These are phyloP conservation scores for Acarospora socialis DNA, from an alignment of 2,329 filamentous ascomycete species.

Conservation along the genomic window DNA sequence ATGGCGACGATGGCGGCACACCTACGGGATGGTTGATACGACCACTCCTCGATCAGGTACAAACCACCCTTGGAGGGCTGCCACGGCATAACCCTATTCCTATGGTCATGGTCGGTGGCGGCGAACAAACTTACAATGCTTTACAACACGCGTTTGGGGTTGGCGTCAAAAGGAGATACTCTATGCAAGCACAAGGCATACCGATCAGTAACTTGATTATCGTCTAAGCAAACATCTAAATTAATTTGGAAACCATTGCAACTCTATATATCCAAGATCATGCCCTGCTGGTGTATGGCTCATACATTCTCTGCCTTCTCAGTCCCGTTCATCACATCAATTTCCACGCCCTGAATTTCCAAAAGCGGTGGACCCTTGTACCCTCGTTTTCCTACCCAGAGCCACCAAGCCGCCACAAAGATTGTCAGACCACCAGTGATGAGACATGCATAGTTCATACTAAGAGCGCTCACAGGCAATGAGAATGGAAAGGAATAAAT, in stretches of 20 bases:
- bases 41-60: conserved; percentile 62
- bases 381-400: too few relatives aligned
- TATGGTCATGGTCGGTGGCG: conserved; percentile 70
- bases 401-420: conserved; percentile 24
- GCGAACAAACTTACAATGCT: conserved; percentile 48
- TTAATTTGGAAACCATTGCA: too few relatives aligned
- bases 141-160: conserved; percentile 51
- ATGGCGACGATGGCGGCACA: conserved; percentile 35
- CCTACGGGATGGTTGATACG: conserved; percentile 34
- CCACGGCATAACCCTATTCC: conserved; percentile 58
- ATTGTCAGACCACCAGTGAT: conserved; percentile 24
- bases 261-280: too few relatives aligned
- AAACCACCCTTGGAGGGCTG: conserved; percentile 56
- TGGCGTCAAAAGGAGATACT: conserved; percentile 64
- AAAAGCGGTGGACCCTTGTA: too few relatives aligned
- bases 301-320: too few relatives aligned
- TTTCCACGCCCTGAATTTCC: too few relatives aligned
- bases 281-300: too few relatives aligned
- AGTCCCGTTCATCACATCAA: too few relatives aligned
- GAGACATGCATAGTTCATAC: conserved; percentile 39
- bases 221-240: too few relatives aligned
- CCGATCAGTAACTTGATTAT: conserved; percentile 34
- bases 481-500: conserved; percentile 48
- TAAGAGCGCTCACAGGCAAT: conserved; percentile 30
- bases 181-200: conserved; percentile 66